Evolutionary conservation across 768 basidiomycete genomes (phyloP), one percentile per base, ranked within the genome.

Genomic region (Agrocybe pediades): DNA sequence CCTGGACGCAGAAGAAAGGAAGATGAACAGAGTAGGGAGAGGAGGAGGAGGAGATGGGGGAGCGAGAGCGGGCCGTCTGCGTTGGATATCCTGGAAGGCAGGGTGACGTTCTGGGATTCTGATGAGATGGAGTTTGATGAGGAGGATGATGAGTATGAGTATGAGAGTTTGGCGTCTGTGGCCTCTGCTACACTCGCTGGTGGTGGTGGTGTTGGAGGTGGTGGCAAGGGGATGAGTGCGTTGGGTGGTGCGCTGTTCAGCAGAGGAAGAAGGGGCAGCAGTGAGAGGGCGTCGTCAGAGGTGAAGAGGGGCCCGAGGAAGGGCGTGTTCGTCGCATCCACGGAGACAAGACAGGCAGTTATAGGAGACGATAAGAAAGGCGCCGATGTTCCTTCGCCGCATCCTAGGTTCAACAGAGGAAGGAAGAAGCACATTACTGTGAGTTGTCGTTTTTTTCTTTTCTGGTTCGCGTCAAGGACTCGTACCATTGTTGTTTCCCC

Each of bases 1-100:
- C 81, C 82, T 29, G 63, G 71, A 15, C 33, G 51, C 20, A 51
- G 42, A 20, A 43, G 50, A 17, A n/a, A 55, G 20, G 27, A 43
- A 24, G 48, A 46, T 25, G 49, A 49, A 43, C 43, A 19, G 45
- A 41, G 54, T 25, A 25, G 43, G 25, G 49, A 24, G 25, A 41
- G 48, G 45, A 29, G 36, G 41, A 29, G 27, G n/a, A 23, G 48
- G 54, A 40, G 47, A 17, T 46, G 56, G 49, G 54, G 44, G 9
- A 55, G 16, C 13, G 53, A 51, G 27, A 30, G 27, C 23, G 55
- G 55, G 16, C 83, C 83, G n/a, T 78, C 78, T 15, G 86, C 86
- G 13, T 79, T 81, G 21, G 88, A 90, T 62, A 89, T 89, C 52
- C 74, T 89, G 23, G 79, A 86, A 8, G 86, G 86, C 17, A 81